A percentile compares a stretch with the other conserved stretches of the same genome.
Evolutionary conservation across 139 green algal genomes (phyloP).

Genomic region (Chlorella sp.): DNA sequence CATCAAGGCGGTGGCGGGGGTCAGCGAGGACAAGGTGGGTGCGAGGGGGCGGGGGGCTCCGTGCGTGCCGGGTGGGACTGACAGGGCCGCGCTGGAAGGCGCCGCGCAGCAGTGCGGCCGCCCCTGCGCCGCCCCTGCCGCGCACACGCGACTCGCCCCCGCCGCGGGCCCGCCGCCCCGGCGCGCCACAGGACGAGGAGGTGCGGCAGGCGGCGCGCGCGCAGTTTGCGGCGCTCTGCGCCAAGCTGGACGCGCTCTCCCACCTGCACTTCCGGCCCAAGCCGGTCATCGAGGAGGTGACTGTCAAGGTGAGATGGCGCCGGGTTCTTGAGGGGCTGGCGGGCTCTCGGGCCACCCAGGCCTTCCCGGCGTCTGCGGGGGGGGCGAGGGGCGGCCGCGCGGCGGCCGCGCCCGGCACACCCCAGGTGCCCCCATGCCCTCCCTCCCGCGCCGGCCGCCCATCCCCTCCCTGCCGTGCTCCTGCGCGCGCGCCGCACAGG

Average conservation of each 20-base stretch:
- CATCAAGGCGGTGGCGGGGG: slow-evolving; percentile 39
- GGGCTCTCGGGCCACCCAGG: neutral
- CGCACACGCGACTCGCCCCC: too few species aligned
- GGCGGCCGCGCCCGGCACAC: too few species aligned
- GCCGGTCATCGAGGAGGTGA: slow-evolving; percentile 84
- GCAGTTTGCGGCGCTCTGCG: slow-evolving; percentile 81
- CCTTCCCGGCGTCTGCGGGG: too few species aligned
- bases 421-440: too few species aligned
- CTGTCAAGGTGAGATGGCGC: slow-evolving; percentile 67
- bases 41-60: neutral
- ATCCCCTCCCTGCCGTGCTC: too few species aligned
- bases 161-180: too few species aligned
- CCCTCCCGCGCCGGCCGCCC: neutral
- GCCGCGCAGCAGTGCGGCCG: too few species aligned
- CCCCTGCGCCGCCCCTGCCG: too few species aligned
- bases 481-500: too few species aligned
- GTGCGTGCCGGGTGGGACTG: neutral
- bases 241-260: slow-evolving; percentile 88
- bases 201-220: slow-evolving; percentile 46
- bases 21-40: slow-evolving; percentile 39
- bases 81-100: too few species aligned
- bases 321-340: slow-evolving; percentile 65
- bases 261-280: slow-evolving; percentile 93
- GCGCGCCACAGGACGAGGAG: slow-evolving; percentile 40
- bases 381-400: too few species aligned